Evolutionary conservation across 768 basidiomycete species (phyloP).

Genomic region (Calocybe gangraenosa): DNA sequence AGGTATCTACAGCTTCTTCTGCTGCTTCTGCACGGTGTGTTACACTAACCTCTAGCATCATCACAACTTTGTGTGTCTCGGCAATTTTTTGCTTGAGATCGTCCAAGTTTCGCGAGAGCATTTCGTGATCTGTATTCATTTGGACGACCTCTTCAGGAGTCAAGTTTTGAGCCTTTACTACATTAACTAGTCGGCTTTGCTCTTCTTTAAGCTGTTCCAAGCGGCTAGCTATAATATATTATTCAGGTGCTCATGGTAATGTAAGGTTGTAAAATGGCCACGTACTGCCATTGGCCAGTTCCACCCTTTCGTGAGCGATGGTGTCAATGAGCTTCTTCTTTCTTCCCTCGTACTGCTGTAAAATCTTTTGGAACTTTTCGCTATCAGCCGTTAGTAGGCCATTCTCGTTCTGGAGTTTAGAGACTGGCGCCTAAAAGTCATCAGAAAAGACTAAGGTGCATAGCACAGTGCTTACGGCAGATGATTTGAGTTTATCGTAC

Average conservation of each 20-base stretch:
- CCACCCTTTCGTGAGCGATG: conserved; percentile 64
- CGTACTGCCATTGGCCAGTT: conserved; percentile 54
- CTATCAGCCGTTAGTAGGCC: conserved; percentile 66
- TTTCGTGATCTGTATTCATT: conserved; percentile 90
- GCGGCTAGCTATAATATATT: conserved; percentile 34
- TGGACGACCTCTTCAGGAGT: conserved; percentile 86
- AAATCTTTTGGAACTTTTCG: conserved; percentile 74
- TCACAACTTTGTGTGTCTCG: conserved; percentile 67
- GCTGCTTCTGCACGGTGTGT: conserved; percentile 75
- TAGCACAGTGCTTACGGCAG: conserved; percentile 40
- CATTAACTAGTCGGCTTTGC: conserved; percentile 53
- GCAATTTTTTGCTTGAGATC: conserved; percentile 74
- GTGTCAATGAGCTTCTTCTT: conserved; percentile 65
- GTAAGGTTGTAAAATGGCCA: conserved; percentile 1
- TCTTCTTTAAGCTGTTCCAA: conserved; percentile 64
- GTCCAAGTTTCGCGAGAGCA: conserved; percentile 64
- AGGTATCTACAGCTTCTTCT: conserved; percentile 78
- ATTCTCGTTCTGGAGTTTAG: conserved; percentile 59
- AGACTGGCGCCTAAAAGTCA: conserved; percentile 49
- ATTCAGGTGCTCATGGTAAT: not conserved
- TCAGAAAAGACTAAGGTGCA: not conserved
- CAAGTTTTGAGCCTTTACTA: conserved; percentile 85
- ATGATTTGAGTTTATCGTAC: conserved; percentile 52
- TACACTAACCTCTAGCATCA: conserved; percentile 81
- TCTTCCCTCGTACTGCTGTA: conserved; percentile 64